A percentile compares a stretch with the other conserved stretches of the same genome.
Conservation (phyloP, 2,329 filamentous ascomycete species). For the Phaeoacremonium minimum region DNA sequence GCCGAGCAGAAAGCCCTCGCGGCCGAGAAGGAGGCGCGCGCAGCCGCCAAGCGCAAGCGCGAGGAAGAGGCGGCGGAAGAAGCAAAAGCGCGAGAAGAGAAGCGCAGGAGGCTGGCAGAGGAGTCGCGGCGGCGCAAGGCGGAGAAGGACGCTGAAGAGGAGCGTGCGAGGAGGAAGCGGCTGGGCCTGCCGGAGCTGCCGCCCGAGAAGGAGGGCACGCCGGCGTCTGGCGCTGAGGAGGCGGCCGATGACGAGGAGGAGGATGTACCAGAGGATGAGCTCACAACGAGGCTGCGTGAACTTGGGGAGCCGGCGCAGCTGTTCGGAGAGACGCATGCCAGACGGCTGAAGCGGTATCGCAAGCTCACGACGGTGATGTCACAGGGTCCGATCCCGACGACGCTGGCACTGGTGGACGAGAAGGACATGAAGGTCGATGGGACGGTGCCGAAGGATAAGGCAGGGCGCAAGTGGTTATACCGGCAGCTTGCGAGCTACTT, state of each 20-base stretch:
- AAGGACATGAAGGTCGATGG: constrained; percentile 80
- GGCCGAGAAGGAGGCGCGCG: constrained; percentile 63
- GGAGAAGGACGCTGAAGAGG: constrained; percentile 69
- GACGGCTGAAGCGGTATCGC: constrained; percentile 66
- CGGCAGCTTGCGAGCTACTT: constrained; percentile 93
- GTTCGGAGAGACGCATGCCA: constrained; percentile 76
- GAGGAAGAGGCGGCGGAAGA: constrained; percentile 80
- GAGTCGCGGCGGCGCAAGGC: constrained; percentile 68
- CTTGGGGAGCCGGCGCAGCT: constrained; percentile 69
- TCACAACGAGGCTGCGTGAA: constrained; percentile 63
- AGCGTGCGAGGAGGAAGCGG: constrained; percentile 67
- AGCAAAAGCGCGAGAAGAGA: constrained; percentile 70
- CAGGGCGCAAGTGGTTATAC: constrained; percentile 68
- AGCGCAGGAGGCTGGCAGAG: constrained; percentile 75
- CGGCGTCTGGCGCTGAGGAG: constrained; percentile 22
- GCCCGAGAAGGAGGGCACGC: constrained; percentile 14
- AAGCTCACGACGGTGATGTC: constrained; percentile 59
- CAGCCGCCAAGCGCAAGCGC: constrained; percentile 76
- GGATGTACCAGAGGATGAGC: constrained; percentile 67
- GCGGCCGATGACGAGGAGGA: constrained; percentile 37
- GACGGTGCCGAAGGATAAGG: constrained; percentile 56
- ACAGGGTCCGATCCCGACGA: constrained; percentile 82
- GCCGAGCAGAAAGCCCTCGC: constrained; percentile 76
- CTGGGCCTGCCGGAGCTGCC: constrained; percentile 75
- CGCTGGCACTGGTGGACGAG: constrained; percentile 72